Percentiles rank a stretch among this genome's conserved stretches.
These are phyloP conservation scores for Salix dunnii DNA, from an alignment of 345 rosid genomes.

Conservation along the genomic window DNA sequence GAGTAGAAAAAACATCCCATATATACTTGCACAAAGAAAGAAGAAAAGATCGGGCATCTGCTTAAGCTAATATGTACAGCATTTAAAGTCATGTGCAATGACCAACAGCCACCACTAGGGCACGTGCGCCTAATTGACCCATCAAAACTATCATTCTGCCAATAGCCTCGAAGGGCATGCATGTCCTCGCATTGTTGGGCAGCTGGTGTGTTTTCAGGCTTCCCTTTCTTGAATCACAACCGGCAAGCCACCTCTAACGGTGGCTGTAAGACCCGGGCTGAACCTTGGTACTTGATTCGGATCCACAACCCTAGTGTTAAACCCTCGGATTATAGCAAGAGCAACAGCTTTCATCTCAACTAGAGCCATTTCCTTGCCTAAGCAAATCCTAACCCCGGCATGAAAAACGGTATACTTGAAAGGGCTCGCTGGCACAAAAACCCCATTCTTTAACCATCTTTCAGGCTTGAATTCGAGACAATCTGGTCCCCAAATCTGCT, in stretches of 20 bases:
- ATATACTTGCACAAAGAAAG: background rate
- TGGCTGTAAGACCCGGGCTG: conserved; percentile 74
- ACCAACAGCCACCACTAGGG: background rate
- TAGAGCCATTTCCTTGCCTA: conserved; percentile 62
- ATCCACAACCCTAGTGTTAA: conserved; percentile 33
- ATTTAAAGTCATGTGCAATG: background rate
- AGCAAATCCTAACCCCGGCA: conserved; percentile 58
- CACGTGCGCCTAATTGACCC: background rate
- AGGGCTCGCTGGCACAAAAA: conserved; percentile 33
- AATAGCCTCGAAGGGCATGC: background rate
- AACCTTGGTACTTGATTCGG: conserved; percentile 36
- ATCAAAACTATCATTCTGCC: background rate
- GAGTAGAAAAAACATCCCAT: background rate
- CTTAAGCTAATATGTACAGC: background rate
- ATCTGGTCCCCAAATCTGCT: conserved; percentile 50
- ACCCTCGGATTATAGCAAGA: conserved; percentile 37
- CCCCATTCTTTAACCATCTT: conserved; percentile 47
- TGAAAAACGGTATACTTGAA: conserved; percentile 68
- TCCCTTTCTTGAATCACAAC: conserved; percentile 37
- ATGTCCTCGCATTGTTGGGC: too few species aligned
- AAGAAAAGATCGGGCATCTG: background rate
- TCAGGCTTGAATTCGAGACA: conserved; percentile 50
- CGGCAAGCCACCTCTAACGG: conserved; percentile 72
- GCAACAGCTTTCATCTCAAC: conserved; percentile 57
- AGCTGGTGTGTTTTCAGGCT: background rate